Conservation (phyloP, 1,284 basidiomycete genomes). For the Earliella scabrosa region DNA sequence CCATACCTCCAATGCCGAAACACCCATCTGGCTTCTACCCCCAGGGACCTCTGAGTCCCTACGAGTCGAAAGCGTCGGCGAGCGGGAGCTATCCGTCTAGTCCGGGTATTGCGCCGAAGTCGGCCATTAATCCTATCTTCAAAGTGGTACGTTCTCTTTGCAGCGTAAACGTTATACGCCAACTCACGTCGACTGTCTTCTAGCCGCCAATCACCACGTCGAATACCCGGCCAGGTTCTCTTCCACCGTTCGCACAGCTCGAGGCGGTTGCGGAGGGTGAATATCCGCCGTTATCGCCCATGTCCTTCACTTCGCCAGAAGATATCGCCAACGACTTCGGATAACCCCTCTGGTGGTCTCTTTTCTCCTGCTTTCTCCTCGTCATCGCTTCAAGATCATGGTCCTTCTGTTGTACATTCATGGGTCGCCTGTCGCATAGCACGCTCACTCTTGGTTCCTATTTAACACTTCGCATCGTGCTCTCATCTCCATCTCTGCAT, state of each 20-base stretch:
- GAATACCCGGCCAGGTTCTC: constrained; percentile 40
- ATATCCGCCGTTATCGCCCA: constrained; percentile 69
- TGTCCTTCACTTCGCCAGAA: constrained; percentile 66
- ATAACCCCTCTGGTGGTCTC: constrained; percentile 25
- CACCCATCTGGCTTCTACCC: constrained; percentile 42
- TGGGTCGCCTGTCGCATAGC: constrained; percentile 25
- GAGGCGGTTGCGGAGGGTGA: constrained; percentile 81
- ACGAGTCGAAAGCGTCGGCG: constrained; percentile 28
- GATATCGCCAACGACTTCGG: constrained; percentile 39
- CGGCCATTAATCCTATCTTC: constrained; percentile 88
- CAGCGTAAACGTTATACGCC: constrained; percentile 20
- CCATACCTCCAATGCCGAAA: constrained; percentile 56
- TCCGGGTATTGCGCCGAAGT: constrained; percentile 61
- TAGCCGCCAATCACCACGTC: constrained; percentile 57
- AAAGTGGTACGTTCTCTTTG: constrained; percentile 74
- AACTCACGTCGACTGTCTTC: constrained; percentile 2
- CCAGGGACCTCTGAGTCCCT: constrained; percentile 34
- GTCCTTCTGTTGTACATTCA: constrained; percentile 18
- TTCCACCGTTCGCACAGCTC: constrained; percentile 78
- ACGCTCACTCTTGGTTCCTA: constrained; percentile 30
- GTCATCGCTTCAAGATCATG: constrained; percentile 7
- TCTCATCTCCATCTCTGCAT: constrained; percentile 22
- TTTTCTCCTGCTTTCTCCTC: constrained; percentile 6
- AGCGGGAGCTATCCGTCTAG: constrained; percentile 45
- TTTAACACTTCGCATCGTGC: constrained; percentile 26